Evolutionary conservation across 1,284 basidiomycete genomes (phyloP).

Genomic region (Pholiota adiposa): DNA sequence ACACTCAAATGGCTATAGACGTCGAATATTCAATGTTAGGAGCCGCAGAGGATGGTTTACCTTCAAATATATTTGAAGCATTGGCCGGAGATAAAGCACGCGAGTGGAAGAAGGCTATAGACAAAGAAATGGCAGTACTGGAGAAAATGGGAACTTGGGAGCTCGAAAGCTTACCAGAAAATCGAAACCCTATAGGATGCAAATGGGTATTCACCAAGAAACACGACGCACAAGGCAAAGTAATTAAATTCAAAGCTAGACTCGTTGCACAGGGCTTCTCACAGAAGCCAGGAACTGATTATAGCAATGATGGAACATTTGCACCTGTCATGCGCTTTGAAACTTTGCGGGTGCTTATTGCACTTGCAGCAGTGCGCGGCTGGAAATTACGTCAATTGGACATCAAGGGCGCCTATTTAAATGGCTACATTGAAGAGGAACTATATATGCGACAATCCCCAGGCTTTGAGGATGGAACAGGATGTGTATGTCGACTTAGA

Average conservation of each 20-base stretch:
- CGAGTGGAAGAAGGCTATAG: too few relatives aligned
- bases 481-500: too few relatives aligned
- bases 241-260: conserved; percentile 26
- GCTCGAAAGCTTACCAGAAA: conserved; percentile 20
- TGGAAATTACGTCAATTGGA: conserved; percentile 36
- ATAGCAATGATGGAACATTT: conserved; percentile 36
- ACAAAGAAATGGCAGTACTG: too few relatives aligned
- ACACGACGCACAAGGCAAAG: conserved; percentile 13
- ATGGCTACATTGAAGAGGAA: conserved; percentile 24
- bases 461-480: too few relatives aligned
- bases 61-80: background rate
- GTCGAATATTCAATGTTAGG: too few relatives aligned
- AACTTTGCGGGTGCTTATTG: conserved; percentile 34
- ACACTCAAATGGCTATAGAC: background rate
- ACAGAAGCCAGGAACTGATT: conserved; percentile 34
- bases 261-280: conserved; percentile 31
- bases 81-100: conserved; percentile 22
- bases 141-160: conserved; percentile 25
- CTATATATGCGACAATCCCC: too few relatives aligned
- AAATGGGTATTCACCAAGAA: conserved; percentile 27
- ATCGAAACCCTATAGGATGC: conserved; percentile 17
- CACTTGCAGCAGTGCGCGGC: conserved; percentile 32
- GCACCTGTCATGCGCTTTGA: conserved; percentile 38
- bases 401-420: conserved; percentile 34
- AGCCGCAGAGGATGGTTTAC: too few relatives aligned